These are phyloP conservation scores for Ceratocystis cubensis DNA, from an alignment of 2,329 filamentous ascomycete genomes.

Conservation along the genomic window DNA sequence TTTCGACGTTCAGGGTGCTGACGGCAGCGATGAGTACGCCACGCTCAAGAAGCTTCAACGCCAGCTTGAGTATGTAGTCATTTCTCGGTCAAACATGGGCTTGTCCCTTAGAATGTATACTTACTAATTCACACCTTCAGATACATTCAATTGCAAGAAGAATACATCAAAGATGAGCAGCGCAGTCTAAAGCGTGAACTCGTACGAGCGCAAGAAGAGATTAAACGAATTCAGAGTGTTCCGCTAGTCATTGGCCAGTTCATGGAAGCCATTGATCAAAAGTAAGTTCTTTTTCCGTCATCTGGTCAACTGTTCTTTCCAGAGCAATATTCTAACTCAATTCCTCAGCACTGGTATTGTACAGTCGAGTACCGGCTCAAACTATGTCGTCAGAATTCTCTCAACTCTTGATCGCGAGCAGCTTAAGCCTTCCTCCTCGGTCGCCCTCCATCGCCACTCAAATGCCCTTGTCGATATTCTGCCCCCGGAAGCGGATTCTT, in stretches of 20 bases:
- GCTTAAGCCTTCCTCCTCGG: conserved; percentile 93
- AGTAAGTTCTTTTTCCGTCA: conserved; percentile 43
- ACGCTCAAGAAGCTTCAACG: conserved; percentile 92
- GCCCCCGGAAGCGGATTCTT: conserved; percentile 96
- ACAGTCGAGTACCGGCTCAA: conserved; percentile 93
- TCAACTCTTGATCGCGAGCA: conserved; percentile 97
- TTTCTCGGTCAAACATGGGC: neutral
- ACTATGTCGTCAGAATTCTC: conserved; percentile 96
- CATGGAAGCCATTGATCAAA: conserved; percentile 99
- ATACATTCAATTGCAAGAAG: conserved; percentile 94
- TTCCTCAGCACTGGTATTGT: conserved; percentile 81
- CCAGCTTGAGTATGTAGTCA: conserved; percentile 68
- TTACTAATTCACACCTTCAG: conserved; percentile 32
- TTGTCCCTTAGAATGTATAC: neutral
- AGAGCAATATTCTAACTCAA: conserved; percentile 18
- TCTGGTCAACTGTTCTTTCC: conserved; percentile 20
- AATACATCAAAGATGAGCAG: conserved; percentile 99
- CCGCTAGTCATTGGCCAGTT: conserved; percentile 97
- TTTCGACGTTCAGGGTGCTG: conserved; percentile 68
- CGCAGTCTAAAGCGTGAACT: conserved; percentile 94
- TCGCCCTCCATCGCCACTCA: conserved; percentile 93
- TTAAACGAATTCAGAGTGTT: conserved; percentile 98
- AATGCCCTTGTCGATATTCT: conserved; percentile 98
- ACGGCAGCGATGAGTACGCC: conserved; percentile 85
- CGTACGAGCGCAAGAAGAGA: conserved; percentile 94